phyloP scores from a whole-genome alignment of 2,329 filamentous ascomycete species.

The Davidsoniella australis region DNA sequence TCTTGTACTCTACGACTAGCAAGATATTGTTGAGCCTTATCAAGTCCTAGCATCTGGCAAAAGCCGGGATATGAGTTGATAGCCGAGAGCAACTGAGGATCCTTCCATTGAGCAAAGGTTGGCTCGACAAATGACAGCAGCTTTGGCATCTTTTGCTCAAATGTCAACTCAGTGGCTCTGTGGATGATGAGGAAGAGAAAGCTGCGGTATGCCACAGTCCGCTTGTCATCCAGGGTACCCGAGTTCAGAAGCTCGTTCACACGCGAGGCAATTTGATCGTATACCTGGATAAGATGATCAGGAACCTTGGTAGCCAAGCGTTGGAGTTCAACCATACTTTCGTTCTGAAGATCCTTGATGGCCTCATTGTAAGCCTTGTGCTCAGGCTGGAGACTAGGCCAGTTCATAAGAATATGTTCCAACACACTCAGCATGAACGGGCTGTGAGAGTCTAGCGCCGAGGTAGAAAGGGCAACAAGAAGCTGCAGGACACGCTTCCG shows the following conservation, averaged over 20 bases:
- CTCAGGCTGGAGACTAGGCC: constrained; percentile 54
- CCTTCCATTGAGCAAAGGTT: constrained; percentile 64
- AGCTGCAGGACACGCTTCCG: constrained; percentile 67
- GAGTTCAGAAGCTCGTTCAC: constrained; percentile 65
- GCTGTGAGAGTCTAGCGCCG: constrained; percentile 58
- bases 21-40: constrained; percentile 67
- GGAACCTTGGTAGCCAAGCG: constrained; percentile 80
- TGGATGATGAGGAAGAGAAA: constrained; percentile 92
- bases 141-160: constrained; percentile 50
- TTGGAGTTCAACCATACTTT: constrained; percentile 76
- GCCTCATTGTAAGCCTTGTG: constrained; percentile 67
- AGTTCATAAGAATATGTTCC: constrained; percentile 76
- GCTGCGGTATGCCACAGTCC: constrained; percentile 70
- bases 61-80: constrained; percentile 65
- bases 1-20: constrained; percentile 54
- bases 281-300: constrained; percentile 73
- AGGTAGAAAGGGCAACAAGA: constrained; percentile 70
- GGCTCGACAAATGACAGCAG: constrained; percentile 67
- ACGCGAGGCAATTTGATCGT: constrained; percentile 69
- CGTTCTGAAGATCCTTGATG: constrained; percentile 71
- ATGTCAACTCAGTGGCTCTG: constrained; percentile 60
- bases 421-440: constrained; percentile 77
- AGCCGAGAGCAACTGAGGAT: constrained; percentile 47
- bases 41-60: constrained; percentile 61
- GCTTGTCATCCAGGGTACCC: constrained; percentile 60